A percentile compares a stretch with the other conserved stretches of the same genome.
Conservation (phyloP, 2,329 filamentous ascomycete species). For the Xylaria sp. region DNA sequence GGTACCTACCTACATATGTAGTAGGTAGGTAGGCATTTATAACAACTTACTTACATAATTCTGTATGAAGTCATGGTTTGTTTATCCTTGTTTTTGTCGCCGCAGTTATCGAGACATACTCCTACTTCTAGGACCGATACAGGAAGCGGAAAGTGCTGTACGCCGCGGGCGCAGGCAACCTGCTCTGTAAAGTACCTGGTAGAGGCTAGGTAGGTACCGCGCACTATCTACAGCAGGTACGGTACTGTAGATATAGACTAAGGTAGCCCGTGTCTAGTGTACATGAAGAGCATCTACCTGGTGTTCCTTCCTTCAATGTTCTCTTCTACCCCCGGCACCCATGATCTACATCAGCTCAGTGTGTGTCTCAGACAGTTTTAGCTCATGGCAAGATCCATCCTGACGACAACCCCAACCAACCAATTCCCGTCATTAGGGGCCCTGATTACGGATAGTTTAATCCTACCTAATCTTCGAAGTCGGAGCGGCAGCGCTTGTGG, state of each 20-base stretch:
- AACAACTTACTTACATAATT: background rate
- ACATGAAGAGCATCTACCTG: background rate
- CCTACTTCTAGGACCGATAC: background rate
- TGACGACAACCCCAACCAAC: conserved; percentile 29
- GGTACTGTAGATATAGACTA: background rate
- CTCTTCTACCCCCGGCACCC: conserved; percentile 21
- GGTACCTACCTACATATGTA: too few species aligned
- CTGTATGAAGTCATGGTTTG: background rate
- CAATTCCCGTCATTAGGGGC: conserved; percentile 16
- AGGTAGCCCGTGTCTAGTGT: too few species aligned
- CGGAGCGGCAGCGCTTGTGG: background rate
- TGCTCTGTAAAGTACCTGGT: too few species aligned
- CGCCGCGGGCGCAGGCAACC: background rate
- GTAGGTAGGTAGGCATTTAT: background rate
- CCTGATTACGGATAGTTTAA: conserved; percentile 31
- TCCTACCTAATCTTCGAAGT: conserved; percentile 30
- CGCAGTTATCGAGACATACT: background rate
- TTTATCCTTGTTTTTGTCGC: background rate
- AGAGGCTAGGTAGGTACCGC: background rate
- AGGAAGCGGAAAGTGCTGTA: background rate
- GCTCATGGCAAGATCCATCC: conserved; percentile 32
- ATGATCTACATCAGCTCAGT: conserved; percentile 35
- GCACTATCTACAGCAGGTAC: background rate
- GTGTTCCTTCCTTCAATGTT: conserved; percentile 7
- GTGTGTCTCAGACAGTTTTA: conserved; percentile 38